Conservation (phyloP, 805 yeast species). For the Lipomyces sp. region DNA sequence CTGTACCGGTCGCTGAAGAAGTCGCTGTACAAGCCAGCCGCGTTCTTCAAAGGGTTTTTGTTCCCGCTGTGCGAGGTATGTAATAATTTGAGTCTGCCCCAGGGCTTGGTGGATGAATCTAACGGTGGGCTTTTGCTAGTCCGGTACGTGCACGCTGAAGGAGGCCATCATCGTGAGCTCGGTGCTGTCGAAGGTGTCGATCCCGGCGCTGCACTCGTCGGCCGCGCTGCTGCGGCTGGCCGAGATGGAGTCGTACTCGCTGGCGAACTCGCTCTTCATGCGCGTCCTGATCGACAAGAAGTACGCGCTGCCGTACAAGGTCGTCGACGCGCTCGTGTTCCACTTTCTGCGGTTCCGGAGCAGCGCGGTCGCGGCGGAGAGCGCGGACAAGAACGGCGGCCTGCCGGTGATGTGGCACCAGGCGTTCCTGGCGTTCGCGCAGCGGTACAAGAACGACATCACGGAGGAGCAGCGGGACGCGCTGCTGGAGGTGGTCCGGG, state of each 20-base stretch:
- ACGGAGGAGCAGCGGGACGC: slow-evolving; percentile 99
- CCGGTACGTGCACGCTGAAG: slow-evolving; percentile 63
- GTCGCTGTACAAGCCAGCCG: slow-evolving; percentile 93
- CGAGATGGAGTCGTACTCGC: slow-evolving; percentile 69
- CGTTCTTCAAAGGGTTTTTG: slow-evolving; percentile 93
- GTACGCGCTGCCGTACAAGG: slow-evolving; percentile 95
- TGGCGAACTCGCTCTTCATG: slow-evolving; percentile 87
- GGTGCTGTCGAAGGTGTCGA: slow-evolving; percentile 79
- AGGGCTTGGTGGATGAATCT: not conserved
- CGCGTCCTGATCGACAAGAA: slow-evolving; percentile 87
- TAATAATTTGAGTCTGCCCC: not conserved
- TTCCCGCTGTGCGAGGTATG: slow-evolving; percentile 87
- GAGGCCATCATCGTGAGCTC: slow-evolving; percentile 97
- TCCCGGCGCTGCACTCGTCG: slow-evolving; percentile 93
- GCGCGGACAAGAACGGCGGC: slow-evolving; percentile 39
- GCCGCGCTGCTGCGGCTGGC: slow-evolving; percentile 87
- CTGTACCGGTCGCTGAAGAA: slow-evolving; percentile 88
- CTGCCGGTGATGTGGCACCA: slow-evolving; percentile 98
- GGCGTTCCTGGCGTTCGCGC: slow-evolving; percentile 90
- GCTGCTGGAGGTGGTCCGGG: slow-evolving; percentile 83
- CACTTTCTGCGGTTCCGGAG: slow-evolving; percentile 87
- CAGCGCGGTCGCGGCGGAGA: slow-evolving; percentile 41
- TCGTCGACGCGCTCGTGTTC: slow-evolving; percentile 88
- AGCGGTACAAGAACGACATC: slow-evolving; percentile 92
- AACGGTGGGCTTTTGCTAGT: not conserved